Base-by-base conservation (phyloP, 768 basidiomycete species). In the Sporobolomyces pararoseus region DNA sequence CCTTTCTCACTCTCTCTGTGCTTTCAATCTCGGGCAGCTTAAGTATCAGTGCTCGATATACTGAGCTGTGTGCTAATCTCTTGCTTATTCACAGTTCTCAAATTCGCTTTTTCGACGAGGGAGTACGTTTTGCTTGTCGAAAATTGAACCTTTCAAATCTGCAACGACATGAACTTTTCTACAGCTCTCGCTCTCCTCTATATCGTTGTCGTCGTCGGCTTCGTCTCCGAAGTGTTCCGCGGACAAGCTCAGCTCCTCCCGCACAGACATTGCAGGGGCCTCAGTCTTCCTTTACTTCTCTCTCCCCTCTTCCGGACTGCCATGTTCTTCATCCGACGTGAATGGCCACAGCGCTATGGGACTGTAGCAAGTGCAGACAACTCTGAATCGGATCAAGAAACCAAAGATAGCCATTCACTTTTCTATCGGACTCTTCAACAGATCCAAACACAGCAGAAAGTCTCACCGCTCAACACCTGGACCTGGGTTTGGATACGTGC, bases 51-150 rank as follows among this genome's bases (percentile, higher is more conserved):
- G n/a, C n/a, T n/a, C n/a, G n/a, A n/a, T n/a, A n/a, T n/a, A n/a
- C n/a, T n/a, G n/a, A n/a, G n/a, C n/a, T n/a, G n/a, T n/a, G n/a
- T n/a, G n/a, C n/a, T n/a, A n/a, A n/a, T n/a, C n/a, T n/a, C n/a
- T n/a, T n/a, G n/a, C n/a, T n/a, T n/a, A n/a, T n/a, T 32, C 25
- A 2, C 67, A 81, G 81, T 82, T 7, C 76, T 82, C 70, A 82
- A 82, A 71, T 82, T 82, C 60, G 81, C 80, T 2, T 80, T 79
- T n/a, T 80, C 80, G 27, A 79, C 79, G 14, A 44, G 81, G 42
- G 81, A 82, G 70, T 82, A 71, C 39, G 73, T 74, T 10, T 59
- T 74, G 7, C 61, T 74, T 2, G 70, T 65, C 31, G 73, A 74
- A 27, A 58, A 32, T 29, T 49, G 25, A 35, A 44, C 16, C 34